Conservation (phyloP, 352 stramenopile species). For the Phytophthora megakarya region DNA sequence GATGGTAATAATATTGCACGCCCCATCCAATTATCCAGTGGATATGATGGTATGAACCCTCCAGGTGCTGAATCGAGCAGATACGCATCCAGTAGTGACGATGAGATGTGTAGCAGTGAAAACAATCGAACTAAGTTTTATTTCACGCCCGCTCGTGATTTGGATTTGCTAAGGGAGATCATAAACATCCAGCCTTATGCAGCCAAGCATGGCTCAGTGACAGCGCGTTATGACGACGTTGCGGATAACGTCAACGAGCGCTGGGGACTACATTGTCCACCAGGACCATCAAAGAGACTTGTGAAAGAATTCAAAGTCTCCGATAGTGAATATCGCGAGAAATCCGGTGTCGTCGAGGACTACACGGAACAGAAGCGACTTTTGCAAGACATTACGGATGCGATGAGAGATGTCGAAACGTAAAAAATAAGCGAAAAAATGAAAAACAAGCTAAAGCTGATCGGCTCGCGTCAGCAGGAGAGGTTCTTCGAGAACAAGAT, state of each 20-base stretch:
- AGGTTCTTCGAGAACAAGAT: too few relatives aligned
- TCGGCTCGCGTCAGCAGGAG: too few relatives aligned
- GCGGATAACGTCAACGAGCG: slow-evolving; percentile 7
- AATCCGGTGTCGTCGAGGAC: neutral
- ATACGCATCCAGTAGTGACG: too few relatives aligned
- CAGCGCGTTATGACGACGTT: neutral
- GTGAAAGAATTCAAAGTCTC: slow-evolving; percentile 6
- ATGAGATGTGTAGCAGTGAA: too few relatives aligned
- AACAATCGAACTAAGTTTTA: neutral
- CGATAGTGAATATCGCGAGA: slow-evolving; percentile 5
- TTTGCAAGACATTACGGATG: too few relatives aligned
- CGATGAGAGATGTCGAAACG: too few relatives aligned
- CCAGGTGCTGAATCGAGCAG: too few relatives aligned
- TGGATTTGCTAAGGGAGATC: slow-evolving; percentile 2
- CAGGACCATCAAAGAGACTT: slow-evolving; percentile 2
- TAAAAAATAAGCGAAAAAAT: too few relatives aligned
- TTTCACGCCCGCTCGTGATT: slow-evolving; percentile 3
- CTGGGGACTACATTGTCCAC: neutral
- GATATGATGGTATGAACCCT: too few relatives aligned
- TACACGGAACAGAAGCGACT: neutral
- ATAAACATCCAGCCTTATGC: slow-evolving; percentile 5
- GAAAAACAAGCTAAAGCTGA: too few relatives aligned
- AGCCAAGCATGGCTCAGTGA: slow-evolving; percentile 2
- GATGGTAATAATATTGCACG: too few relatives aligned
- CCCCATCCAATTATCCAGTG: too few relatives aligned